A percentile compares a stretch with the other conserved stretches of the same genome.
These are phyloP conservation scores for Hirschioporus abietinus DNA, from an alignment of 768 basidiomycete genomes.

Conservation along the genomic window DNA sequence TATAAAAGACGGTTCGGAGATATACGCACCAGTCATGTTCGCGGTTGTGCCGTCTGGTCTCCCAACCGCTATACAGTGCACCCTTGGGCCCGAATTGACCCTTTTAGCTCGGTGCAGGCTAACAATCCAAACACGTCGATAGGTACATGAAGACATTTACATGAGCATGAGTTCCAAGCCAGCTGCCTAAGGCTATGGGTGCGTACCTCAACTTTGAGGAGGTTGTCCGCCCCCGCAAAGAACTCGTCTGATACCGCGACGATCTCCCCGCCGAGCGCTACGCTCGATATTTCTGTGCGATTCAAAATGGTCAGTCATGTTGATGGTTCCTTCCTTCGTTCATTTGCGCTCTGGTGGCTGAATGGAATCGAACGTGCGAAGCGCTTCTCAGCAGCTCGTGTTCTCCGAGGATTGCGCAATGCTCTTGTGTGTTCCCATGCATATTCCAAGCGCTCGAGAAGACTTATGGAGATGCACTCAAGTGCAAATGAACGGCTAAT, in stretches of 20 bases:
- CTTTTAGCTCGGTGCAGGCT: conserved; percentile 86
- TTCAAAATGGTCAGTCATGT: neutral
- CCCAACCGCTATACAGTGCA: conserved; percentile 94
- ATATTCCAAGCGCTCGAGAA: no score
- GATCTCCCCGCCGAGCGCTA: conserved; percentile 72
- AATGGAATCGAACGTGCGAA: no score
- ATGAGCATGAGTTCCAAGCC: neutral
- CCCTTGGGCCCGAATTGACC: conserved; percentile 98
- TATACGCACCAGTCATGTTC: conserved; percentile 72
- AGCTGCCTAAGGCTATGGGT: conserved; percentile 1
- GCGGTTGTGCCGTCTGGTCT: conserved; percentile 84
- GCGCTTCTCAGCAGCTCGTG: no score
- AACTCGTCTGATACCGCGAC: conserved; percentile 89
- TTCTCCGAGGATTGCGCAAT: no score
- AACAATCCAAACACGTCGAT: conserved; percentile 8
- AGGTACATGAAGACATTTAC: neutral
- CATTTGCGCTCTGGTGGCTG: no score
- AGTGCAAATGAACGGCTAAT: no score
- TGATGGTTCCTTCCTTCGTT: no score
- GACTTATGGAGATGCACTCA: no score
- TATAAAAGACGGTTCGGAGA: no score
- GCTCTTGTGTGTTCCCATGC: no score
- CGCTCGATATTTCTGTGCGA: conserved; percentile 77
- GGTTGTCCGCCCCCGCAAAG: conserved; percentile 81
- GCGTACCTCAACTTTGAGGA: conserved; percentile 79